phyloP scores from a whole-genome alignment of 306 rosid genomes.

The Casuarina cunninghamiana region DNA sequence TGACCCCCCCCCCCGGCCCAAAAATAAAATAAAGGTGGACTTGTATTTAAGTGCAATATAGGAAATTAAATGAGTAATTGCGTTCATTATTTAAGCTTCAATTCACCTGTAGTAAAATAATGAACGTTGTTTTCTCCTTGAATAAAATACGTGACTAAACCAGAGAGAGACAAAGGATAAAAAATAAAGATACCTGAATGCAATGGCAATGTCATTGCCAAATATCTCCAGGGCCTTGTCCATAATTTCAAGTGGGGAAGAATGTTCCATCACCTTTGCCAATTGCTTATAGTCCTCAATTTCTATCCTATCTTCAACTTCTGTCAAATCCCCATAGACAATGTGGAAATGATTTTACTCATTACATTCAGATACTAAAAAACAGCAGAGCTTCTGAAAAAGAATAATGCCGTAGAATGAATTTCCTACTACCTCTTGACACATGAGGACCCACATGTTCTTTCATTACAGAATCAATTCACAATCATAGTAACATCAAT shows the following conservation, averaged over 20 bases:
- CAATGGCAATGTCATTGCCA: conserved; percentile 80
- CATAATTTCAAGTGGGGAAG: conserved; percentile 84
- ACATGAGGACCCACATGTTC: not conserved
- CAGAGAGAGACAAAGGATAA: not conserved
- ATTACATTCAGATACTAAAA: not conserved
- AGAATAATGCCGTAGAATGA: not conserved
- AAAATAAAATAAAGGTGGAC: too few species aligned
- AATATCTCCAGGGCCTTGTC: conserved; percentile 69
- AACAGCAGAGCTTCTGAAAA: not conserved
- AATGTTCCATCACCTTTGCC: conserved; percentile 52
- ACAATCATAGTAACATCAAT: not conserved
- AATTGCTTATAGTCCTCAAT: conserved; percentile 43
- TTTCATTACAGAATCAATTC: not conserved
- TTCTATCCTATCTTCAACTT: conserved; percentile 54
- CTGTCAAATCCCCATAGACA: conserved; percentile 37
- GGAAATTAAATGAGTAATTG: too few species aligned
- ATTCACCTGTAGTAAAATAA: not conserved
- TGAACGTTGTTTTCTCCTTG: not conserved
- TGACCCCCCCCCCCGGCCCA: too few species aligned
- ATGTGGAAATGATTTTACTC: not conserved
- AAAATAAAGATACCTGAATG: conserved; percentile 61
- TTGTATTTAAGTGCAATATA: too few species aligned
- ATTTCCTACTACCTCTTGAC: not conserved
- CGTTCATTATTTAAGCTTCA: not conserved
- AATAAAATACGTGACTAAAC: not conserved